These are phyloP conservation scores for Aspergillus ostianus DNA, from an alignment of 495 filamentous ascomycete species.

Conservation along the genomic window DNA sequence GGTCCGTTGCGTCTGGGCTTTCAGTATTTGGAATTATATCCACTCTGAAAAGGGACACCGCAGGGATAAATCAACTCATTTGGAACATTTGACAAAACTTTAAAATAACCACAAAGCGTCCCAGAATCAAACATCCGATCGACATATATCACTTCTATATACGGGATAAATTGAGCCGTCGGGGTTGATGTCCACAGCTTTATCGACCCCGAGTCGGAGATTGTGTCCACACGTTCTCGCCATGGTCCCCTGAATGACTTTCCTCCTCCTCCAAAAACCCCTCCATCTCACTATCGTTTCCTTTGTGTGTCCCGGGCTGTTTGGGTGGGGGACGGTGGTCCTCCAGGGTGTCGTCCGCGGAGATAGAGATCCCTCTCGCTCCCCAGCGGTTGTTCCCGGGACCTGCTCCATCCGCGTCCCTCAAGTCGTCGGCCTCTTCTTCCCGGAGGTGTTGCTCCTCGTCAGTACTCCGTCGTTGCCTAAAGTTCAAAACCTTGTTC, in stretches of 20 bases:
- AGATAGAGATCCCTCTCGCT: constrained; percentile 72
- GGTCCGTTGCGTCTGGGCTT: neutral
- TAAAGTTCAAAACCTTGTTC: constrained; percentile 45
- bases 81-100: neutral
- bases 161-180: neutral
- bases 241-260: neutral
- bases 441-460: constrained; percentile 43
- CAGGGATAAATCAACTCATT: neutral
- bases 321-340: constrained; percentile 40
- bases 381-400: constrained; percentile 64
- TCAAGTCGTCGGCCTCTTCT: constrained; percentile 29
- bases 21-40: neutral
- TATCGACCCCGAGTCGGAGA: neutral
- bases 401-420: constrained; percentile 20
- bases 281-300: constrained; percentile 22
- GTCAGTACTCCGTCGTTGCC: constrained; percentile 27
- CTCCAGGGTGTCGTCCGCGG: constrained; percentile 72
- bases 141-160: neutral
- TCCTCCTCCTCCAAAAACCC: constrained; percentile 30
- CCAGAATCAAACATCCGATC: neutral
- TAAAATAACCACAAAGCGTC: neutral
- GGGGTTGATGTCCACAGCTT: neutral
- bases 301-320: constrained; percentile 7
- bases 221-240: neutral
- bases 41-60: neutral